Conservation (phyloP, 176 grass and related monocot species). For the Oryza brachyantha region DNA sequence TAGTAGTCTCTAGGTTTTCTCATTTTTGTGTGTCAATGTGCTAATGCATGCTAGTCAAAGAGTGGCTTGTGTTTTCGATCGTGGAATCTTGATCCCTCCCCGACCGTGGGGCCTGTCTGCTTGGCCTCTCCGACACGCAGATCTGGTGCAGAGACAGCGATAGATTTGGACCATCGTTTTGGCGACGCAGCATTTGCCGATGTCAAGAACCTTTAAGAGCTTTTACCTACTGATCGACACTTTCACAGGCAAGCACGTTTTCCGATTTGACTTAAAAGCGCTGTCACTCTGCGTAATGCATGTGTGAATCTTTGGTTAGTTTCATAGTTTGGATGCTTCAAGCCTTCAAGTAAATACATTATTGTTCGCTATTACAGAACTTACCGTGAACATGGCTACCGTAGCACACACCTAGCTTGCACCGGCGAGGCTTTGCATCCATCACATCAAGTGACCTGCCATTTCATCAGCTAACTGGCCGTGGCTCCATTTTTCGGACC, state of each 20-base stretch:
- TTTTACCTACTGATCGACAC: not conserved
- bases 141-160: constrained; percentile 32
- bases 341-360: no score
- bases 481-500: not conserved
- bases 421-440: not conserved
- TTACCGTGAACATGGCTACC: not conserved
- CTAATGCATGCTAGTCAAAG: constrained; percentile 17
- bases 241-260: not conserved
- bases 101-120: not conserved
- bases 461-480: constrained; percentile 5
- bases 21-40: not conserved
- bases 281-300: not conserved
- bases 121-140: not conserved
- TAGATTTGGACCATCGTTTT: not conserved
- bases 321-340: not conserved
- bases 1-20: not conserved
- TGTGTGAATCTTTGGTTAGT: not conserved
- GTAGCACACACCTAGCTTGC: not conserved
- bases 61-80: not conserved
- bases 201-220: not conserved
- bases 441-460: not conserved
- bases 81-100: not conserved
- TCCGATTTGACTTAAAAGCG: not conserved
- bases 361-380: not conserved
- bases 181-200: not conserved